Conservation (phyloP, 108 stramenopile species). For the Seminavis robusta region DNA sequence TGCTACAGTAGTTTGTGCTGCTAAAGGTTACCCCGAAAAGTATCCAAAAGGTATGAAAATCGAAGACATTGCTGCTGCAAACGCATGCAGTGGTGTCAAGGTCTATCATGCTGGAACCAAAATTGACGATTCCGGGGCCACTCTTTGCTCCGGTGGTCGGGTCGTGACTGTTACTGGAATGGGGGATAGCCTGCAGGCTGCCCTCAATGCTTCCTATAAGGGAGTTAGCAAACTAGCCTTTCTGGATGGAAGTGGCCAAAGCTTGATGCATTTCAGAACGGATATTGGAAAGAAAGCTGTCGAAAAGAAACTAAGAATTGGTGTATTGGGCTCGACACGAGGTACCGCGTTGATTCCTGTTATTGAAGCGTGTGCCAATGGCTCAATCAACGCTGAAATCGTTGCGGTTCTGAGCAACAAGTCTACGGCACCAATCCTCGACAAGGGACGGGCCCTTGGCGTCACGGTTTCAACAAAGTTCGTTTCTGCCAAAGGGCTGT, state of each 20-base stretch:
- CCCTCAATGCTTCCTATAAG: slow-evolving; percentile 84
- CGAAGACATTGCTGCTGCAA: slow-evolving; percentile 70
- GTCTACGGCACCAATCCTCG: slow-evolving; percentile 75
- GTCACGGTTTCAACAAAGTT: slow-evolving; percentile 79
- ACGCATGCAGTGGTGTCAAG: slow-evolving; percentile 62
- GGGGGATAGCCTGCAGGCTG: slow-evolving; percentile 75
- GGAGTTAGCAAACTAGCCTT: slow-evolving; percentile 68
- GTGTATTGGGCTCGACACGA: slow-evolving; percentile 93
- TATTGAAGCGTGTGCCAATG: slow-evolving; percentile 86
- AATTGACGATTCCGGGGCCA: slow-evolving; percentile 44
- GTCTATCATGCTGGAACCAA: slow-evolving; percentile 97
- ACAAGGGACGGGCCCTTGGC: slow-evolving; percentile 85
- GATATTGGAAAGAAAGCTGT: slow-evolving; percentile 84
- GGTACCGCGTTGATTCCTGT: slow-evolving; percentile 94
- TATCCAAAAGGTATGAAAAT: slow-evolving; percentile 98
- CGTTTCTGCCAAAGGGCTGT: slow-evolving; percentile 74
- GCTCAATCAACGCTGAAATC: slow-evolving; percentile 84
- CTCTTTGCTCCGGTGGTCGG: slow-evolving; percentile 92
- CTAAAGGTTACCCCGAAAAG: slow-evolving; percentile 87
- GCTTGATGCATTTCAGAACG: slow-evolving; percentile 75
- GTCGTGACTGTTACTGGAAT: slow-evolving; percentile 95
- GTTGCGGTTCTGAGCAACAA: slow-evolving; percentile 92
- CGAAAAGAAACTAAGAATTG: slow-evolving; percentile 80
- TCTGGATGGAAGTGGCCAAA: slow-evolving; percentile 36
- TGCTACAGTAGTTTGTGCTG: slow-evolving; percentile 94